phyloP scores from a whole-genome alignment of 2,329 filamentous ascomycete species.

The Decorospora gaudefroyi region DNA sequence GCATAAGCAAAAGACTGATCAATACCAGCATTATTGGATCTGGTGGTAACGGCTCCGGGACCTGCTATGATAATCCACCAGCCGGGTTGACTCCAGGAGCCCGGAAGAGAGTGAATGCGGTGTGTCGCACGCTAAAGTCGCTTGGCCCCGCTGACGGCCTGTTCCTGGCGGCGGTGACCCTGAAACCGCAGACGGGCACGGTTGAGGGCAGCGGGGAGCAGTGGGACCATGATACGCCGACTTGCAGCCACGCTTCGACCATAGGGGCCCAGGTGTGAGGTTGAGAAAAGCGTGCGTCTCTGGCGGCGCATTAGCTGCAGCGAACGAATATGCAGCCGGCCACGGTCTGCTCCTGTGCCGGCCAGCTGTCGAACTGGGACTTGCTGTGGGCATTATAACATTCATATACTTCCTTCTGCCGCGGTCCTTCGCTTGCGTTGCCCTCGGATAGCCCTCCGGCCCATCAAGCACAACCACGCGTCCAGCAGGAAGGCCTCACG shows the following conservation, averaged over 20 bases:
- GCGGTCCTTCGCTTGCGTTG: slow-evolving; percentile 6
- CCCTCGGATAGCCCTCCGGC: slow-evolving; percentile 17
- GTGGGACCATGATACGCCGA: slow-evolving; percentile 24
- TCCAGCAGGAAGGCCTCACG: slow-evolving; percentile 6
- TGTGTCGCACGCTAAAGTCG: slow-evolving; percentile 29
- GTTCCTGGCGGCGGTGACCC: slow-evolving; percentile 22
- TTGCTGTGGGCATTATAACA: too few species aligned
- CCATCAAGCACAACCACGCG: too few species aligned
- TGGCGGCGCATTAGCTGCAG: slow-evolving; percentile 23
- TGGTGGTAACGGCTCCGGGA: neutral
- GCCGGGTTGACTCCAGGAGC: slow-evolving; percentile 10
- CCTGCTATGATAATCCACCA: neutral
- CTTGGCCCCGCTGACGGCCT: slow-evolving; percentile 16
- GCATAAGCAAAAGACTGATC: slow-evolving; percentile 25
- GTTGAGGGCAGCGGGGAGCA: slow-evolving; percentile 26
- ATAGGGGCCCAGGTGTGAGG: slow-evolving; percentile 18
- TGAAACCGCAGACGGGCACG: slow-evolving; percentile 36
- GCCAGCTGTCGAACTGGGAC: too few species aligned
- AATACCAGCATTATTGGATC: slow-evolving; percentile 3
- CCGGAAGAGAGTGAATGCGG: slow-evolving; percentile 22
- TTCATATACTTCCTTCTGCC: slow-evolving; percentile 15
- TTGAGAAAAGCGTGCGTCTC: slow-evolving; percentile 16
- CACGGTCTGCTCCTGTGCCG: too few species aligned
- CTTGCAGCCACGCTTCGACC: slow-evolving; percentile 19
- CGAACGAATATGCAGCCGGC: slow-evolving; percentile 29